Evolutionary conservation across 805 yeast genomes (phyloP).

Genomic region (Wickerhamiella sergipiensis): DNA sequence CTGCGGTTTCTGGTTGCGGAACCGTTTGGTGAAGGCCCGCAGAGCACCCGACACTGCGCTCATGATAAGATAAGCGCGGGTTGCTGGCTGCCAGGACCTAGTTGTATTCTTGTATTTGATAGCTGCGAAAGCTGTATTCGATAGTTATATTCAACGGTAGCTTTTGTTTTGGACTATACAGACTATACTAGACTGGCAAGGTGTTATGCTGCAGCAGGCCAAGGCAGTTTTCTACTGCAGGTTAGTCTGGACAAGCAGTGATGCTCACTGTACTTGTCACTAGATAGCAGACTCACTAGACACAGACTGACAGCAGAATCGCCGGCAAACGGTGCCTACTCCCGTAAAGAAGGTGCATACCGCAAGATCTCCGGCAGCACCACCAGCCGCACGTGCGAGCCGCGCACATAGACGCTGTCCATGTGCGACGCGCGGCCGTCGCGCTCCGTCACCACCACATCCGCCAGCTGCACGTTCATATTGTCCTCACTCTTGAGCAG

Average conservation of each 20-base stretch:
- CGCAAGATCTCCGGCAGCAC: slow-evolving; percentile 77
- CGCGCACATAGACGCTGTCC: slow-evolving; percentile 81
- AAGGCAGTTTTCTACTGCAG: too few species aligned
- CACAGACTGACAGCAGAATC: too few species aligned
- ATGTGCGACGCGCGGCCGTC: slow-evolving; percentile 65
- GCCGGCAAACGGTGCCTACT: too few species aligned
- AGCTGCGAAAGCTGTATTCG: too few species aligned
- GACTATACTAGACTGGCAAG: too few species aligned
- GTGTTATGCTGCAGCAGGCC: too few species aligned
- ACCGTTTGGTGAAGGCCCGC: neutral
- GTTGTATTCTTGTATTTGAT: too few species aligned
- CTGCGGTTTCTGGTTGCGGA: neutral
- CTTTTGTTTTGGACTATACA: too few species aligned
- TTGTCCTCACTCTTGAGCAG: slow-evolving; percentile 74
- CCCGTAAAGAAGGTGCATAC: slow-evolving; percentile 75
- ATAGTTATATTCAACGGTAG: too few species aligned
- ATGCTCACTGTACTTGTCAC: too few species aligned
- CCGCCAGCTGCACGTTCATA: slow-evolving; percentile 80
- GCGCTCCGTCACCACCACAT: slow-evolving; percentile 63
- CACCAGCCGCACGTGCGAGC: slow-evolving; percentile 75
- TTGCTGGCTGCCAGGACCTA: neutral
- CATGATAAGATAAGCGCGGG: neutral
- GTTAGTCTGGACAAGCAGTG: too few species aligned
- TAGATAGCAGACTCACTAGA: too few species aligned
- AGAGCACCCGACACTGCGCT: slow-evolving; percentile 1